Conservation (phyloP, 345 rosid genomes). For the Geranium rotundifolium region DNA sequence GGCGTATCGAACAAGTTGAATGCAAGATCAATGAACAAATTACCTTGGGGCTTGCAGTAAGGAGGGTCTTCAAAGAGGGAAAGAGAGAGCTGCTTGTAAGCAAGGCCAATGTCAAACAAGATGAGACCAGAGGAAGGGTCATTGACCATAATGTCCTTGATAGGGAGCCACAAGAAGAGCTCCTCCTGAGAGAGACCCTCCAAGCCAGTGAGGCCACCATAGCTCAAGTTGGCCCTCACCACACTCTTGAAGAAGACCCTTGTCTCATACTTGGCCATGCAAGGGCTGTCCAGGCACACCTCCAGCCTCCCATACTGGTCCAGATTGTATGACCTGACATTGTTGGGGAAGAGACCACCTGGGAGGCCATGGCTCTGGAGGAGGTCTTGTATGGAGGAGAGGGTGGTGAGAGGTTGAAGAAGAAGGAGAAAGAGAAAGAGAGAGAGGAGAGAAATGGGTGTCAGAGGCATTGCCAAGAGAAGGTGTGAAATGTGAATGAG, state of each 20-base stretch:
- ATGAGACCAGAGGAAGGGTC: slow-evolving; percentile 79
- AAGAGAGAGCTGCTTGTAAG: slow-evolving; percentile 68
- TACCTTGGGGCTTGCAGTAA: slow-evolving; percentile 55
- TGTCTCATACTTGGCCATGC: slow-evolving; percentile 66
- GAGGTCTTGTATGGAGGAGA: slow-evolving; percentile 42
- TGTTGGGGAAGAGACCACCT: slow-evolving; percentile 64
- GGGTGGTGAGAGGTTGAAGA: slow-evolving; percentile 10
- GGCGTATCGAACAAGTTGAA: too few relatives aligned
- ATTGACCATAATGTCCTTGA: slow-evolving; percentile 60
- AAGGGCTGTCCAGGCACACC: slow-evolving; percentile 51
- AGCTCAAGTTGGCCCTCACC: slow-evolving; percentile 66
- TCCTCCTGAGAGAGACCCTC: slow-evolving; percentile 74
- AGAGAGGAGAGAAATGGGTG: neutral
- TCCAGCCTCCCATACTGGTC: slow-evolving; percentile 45
- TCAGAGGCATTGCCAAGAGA: slow-evolving; percentile 21
- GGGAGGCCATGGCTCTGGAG: slow-evolving; percentile 73
- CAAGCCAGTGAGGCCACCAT: slow-evolving; percentile 71
- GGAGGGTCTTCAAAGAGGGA: slow-evolving; percentile 91
- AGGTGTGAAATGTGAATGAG: neutral
- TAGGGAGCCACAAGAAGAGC: slow-evolving; percentile 79
- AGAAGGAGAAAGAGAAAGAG: slow-evolving; percentile 14
- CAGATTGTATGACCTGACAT: slow-evolving; percentile 45
- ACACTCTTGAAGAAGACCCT: slow-evolving; percentile 58
- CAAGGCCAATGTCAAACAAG: slow-evolving; percentile 69
- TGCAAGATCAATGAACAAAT: too few relatives aligned